Conservation (phyloP, 2,329 filamentous ascomycete species). For the Cytospora piceicola region DNA sequence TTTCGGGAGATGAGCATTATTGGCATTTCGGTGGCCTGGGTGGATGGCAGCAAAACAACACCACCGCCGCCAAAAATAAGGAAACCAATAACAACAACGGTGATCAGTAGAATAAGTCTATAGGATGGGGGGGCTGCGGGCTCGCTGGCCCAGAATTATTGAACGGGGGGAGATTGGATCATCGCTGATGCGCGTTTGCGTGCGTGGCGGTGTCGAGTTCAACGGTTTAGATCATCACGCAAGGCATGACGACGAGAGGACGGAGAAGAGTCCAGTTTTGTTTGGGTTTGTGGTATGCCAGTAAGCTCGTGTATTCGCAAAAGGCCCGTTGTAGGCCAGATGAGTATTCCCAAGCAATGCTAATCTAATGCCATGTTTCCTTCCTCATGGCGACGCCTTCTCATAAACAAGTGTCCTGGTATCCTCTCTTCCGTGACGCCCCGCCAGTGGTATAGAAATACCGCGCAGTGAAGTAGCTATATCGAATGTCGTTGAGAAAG, state of each 20-base stretch:
- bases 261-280: background rate
- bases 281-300: background rate
- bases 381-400: background rate
- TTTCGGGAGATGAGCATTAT: conserved; percentile 1
- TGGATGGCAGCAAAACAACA: background rate
- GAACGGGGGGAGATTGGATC: conserved; percentile 1
- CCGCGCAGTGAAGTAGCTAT: background rate
- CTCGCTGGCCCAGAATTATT: background rate
- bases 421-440: conserved; percentile 3
- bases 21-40: background rate
- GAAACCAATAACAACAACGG: too few species aligned
- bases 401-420: background rate
- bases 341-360: background rate
- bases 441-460: background rate
- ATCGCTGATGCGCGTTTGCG: background rate
- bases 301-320: background rate
- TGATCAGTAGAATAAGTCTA: background rate
- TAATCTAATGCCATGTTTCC: background rate
- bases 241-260: background rate
- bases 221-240: background rate
- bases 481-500: background rate
- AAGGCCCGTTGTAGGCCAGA: background rate
- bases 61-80: too few species aligned
- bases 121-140: background rate
- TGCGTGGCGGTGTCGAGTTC: background rate